phyloP scores from a whole-genome alignment of 2,329 filamentous ascomycete genomes.

The Scedosporium apiospermum region DNA sequence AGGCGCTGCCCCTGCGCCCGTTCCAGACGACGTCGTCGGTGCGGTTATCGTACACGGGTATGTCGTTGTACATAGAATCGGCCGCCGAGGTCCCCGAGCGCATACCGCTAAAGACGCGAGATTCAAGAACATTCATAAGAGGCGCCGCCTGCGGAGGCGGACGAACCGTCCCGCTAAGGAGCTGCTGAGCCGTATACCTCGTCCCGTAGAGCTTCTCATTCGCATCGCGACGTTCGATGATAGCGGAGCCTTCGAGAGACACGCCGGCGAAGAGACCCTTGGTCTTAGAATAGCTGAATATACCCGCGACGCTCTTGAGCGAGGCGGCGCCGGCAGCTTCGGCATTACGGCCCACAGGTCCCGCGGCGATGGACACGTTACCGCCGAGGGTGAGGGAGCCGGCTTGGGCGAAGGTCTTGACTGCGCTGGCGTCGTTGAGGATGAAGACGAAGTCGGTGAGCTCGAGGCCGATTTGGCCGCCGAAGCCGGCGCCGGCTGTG shows the following conservation, averaged over 20 bases:
- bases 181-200: slow-evolving; percentile 68
- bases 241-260: slow-evolving; percentile 82
- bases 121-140: slow-evolving; percentile 76
- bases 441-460: slow-evolving; percentile 96
- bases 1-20: slow-evolving; percentile 41
- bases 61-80: slow-evolving; percentile 83
- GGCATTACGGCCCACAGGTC: slow-evolving; percentile 86
- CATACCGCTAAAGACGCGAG: slow-evolving; percentile 69
- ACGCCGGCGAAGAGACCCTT: slow-evolving; percentile 96
- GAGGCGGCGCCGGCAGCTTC: slow-evolving; percentile 93
- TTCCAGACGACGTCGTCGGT: slow-evolving; percentile 83
- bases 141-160: slow-evolving; percentile 76
- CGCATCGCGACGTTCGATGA: slow-evolving; percentile 91
- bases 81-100: slow-evolving; percentile 29
- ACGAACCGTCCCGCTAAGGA: slow-evolving; percentile 68
- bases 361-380: slow-evolving; percentile 92
- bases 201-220: slow-evolving; percentile 93
- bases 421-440: slow-evolving; percentile 80
- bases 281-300: slow-evolving; percentile 97
- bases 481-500: slow-evolving; percentile 72
- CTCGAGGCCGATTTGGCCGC: slow-evolving; percentile 80
- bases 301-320: slow-evolving; percentile 76
- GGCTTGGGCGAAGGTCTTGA: slow-evolving; percentile 87
- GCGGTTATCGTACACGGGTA: slow-evolving; percentile 75
- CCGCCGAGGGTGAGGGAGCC: slow-evolving; percentile 89